Percentiles rank a stretch among this genome's conserved stretches.
Evolutionary conservation across 2,329 filamentous ascomycete genomes (phyloP).

Genomic region (Exophiala sp.): DNA sequence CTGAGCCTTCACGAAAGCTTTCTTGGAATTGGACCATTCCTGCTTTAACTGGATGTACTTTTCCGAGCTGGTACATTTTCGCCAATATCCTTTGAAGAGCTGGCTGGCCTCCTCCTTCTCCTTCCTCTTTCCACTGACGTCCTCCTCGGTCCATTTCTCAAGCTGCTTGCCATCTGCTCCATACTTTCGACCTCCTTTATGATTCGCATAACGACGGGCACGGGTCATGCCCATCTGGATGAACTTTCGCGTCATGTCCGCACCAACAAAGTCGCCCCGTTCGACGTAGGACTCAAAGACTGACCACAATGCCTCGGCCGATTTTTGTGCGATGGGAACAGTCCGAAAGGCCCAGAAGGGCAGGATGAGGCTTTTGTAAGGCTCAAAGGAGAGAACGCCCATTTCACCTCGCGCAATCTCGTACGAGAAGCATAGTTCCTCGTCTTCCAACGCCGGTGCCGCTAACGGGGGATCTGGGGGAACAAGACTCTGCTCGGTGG

Average conservation of each 20-base stretch:
- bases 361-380: slow-evolving; percentile 56
- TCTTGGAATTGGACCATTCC: slow-evolving; percentile 32
- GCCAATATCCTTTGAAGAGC: slow-evolving; percentile 29
- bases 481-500: slow-evolving; percentile 16
- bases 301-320: slow-evolving; percentile 44
- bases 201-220: slow-evolving; percentile 54
- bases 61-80: slow-evolving; percentile 35
- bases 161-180: slow-evolving; percentile 34
- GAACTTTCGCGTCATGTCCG: slow-evolving; percentile 60
- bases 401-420: slow-evolving; percentile 56
- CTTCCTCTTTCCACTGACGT: slow-evolving; percentile 35
- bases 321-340: slow-evolving; percentile 46
- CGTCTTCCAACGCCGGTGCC: slow-evolving; percentile 23
- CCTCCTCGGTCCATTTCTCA: slow-evolving; percentile 33
- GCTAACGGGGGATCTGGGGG: slow-evolving; percentile 20
- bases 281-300: slow-evolving; percentile 51
- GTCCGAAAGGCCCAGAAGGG: slow-evolving; percentile 57
- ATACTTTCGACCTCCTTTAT: slow-evolving; percentile 53
- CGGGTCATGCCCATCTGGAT: slow-evolving; percentile 62
- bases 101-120: slow-evolving; percentile 30
- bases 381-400: slow-evolving; percentile 57
- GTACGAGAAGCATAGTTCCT: slow-evolving; percentile 38
- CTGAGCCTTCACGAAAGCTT: slow-evolving; percentile 9
- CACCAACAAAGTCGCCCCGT: slow-evolving; percentile 54
- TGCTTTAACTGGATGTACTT: slow-evolving; percentile 48